Evolutionary conservation across 768 basidiomycete genomes (phyloP).

Genomic region (Lactarius trivialis): DNA sequence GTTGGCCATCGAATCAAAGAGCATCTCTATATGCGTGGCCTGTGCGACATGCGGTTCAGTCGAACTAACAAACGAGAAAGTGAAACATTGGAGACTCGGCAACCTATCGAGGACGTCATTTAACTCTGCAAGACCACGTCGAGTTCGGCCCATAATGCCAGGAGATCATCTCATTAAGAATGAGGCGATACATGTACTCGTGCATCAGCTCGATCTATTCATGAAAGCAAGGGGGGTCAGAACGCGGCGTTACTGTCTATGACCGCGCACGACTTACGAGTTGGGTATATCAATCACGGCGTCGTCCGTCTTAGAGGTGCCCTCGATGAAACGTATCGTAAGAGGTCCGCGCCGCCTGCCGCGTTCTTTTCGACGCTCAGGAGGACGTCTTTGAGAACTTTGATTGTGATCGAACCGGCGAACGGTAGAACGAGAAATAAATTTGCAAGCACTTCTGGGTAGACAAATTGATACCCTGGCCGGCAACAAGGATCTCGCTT

Average conservation of each 20-base stretch:
- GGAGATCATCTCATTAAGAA: slow-evolving; percentile 90
- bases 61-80: not conserved
- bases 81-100: too few species aligned
- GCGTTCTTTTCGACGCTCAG: slow-evolving; percentile 71
- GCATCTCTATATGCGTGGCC: too few species aligned
- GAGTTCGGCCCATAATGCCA: slow-evolving; percentile 86
- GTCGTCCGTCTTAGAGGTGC: slow-evolving; percentile 89
- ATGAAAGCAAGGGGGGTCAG: not conserved
- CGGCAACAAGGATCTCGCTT: too few species aligned
- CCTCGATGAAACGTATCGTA: slow-evolving; percentile 77
- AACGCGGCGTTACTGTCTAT: too few species aligned
- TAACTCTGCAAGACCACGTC: slow-evolving; percentile 88
- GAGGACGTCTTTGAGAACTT: slow-evolving; percentile 83
- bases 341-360: slow-evolving; percentile 76
- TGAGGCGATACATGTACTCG: slow-evolving; percentile 87
- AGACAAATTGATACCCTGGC: too few species aligned
- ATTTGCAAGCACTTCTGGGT: slow-evolving; percentile 62
- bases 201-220: slow-evolving; percentile 83
- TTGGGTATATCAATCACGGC: slow-evolving; percentile 88
- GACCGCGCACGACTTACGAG: slow-evolving; percentile 48
- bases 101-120: slow-evolving; percentile 36
- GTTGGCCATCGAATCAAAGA: too few species aligned
- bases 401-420: slow-evolving; percentile 95
- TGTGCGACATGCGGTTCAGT: not conserved
- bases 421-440: slow-evolving; percentile 83